Percentiles rank a stretch among this genome's conserved stretches.
These are phyloP conservation scores for Ailanthus altissimus DNA, from an alignment of 345 rosid genomes.

Conservation along the genomic window DNA sequence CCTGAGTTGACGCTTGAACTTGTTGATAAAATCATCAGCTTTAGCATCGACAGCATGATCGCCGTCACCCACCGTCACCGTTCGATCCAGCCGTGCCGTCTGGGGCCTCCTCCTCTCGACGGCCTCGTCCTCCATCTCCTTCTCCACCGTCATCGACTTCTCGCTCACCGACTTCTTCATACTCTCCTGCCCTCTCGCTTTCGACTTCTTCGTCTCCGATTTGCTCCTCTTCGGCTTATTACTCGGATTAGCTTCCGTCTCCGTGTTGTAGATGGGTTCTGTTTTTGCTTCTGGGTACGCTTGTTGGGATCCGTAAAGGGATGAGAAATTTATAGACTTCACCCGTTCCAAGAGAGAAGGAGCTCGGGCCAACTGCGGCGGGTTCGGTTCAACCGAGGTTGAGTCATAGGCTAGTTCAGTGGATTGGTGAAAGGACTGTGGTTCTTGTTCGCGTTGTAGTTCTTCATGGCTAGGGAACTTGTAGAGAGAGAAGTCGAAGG, in stretches of 20 bases:
- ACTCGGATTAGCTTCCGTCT: conserved; percentile 6
- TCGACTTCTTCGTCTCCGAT: conserved; percentile 37
- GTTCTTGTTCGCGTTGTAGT: neutral
- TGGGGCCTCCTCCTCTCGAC: conserved; percentile 28
- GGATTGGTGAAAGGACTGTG: conserved; percentile 8
- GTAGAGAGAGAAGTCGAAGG: conserved; percentile 44
- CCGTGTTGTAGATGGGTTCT: neutral
- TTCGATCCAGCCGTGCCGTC: conserved; percentile 25
- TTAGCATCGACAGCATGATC: conserved; percentile 45
- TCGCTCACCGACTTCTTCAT: conserved; percentile 80
- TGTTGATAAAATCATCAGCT: conserved; percentile 59
- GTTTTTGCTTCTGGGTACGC: conserved; percentile 21
- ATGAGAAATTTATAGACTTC: conserved; percentile 51
- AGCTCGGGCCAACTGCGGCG: conserved; percentile 37
- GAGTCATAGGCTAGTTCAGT: conserved; percentile 18
- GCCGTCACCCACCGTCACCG: conserved; percentile 16
- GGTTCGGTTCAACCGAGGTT: conserved; percentile 8
- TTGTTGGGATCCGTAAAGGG: conserved; percentile 39
- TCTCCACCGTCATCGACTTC: conserved; percentile 27
- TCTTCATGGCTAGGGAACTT: conserved; percentile 29
- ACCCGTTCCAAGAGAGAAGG: conserved; percentile 65
- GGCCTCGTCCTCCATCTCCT: conserved; percentile 23
- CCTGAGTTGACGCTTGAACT: conserved; percentile 48
- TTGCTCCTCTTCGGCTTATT: conserved; percentile 42
- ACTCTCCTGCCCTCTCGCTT: conserved; percentile 28